Percentiles rank a stretch among this genome's conserved stretches.
Evolutionary conservation across 1,139 yeast species (phyloP).

Genomic region (Suhomyces wounanorum): DNA sequence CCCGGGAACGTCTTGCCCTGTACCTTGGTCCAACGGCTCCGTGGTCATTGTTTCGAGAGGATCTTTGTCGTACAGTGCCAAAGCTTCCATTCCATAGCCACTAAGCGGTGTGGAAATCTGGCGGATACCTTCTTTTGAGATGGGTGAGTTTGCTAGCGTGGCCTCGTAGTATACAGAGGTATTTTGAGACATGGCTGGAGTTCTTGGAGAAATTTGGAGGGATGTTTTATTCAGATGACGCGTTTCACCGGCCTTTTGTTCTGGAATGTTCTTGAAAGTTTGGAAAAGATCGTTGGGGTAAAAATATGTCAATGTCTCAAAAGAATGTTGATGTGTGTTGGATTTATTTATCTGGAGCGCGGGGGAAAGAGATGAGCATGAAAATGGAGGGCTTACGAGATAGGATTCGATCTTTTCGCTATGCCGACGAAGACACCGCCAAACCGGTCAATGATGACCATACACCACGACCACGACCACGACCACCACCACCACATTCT

Average conservation of each 20-base stretch:
- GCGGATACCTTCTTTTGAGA: conserved; percentile 16
- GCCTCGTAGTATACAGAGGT: conserved; percentile 11
- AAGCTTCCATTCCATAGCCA: conserved; percentile 8
- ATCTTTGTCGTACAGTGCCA: conserved; percentile 8
- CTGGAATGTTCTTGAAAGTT: not conserved
- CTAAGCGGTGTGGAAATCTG: conserved; percentile 19
- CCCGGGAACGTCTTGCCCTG: not conserved
- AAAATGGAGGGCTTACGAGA: not conserved
- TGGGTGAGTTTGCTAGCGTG: conserved; percentile 14
- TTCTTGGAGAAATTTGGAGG: not conserved
- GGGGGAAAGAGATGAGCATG: conserved; percentile 5
- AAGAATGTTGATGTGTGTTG: not conserved
- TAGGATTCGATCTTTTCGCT: not conserved
- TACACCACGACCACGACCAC: not conserved
- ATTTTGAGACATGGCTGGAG: not conserved
- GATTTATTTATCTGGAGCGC: not conserved
- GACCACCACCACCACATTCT: not conserved
- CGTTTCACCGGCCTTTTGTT: no score
- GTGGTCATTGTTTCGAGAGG: not conserved
- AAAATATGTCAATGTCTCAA: not conserved
- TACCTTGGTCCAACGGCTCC: not conserved
- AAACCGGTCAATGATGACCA: not conserved
- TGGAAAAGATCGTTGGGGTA: not conserved
- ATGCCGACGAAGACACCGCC: not conserved
- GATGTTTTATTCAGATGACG: no score